Evolutionary conservation across 1,139 yeast genomes (phyloP).

Genomic region (Geotrichum histeridarum): DNA sequence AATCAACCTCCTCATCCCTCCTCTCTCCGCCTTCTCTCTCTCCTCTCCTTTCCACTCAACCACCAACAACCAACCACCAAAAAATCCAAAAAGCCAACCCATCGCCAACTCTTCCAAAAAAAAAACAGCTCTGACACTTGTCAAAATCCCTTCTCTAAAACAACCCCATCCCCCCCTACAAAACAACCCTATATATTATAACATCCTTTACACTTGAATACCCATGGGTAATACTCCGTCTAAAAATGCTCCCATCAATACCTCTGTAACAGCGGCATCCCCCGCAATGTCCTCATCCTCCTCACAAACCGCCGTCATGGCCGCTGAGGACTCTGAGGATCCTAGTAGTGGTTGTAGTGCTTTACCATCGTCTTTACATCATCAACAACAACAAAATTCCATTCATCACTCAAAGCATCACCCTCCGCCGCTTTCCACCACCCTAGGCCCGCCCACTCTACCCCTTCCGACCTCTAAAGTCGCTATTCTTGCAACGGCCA

Average conservation of each 20-base stretch:
- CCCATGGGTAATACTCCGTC: constrained; percentile 36
- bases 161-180: background rate
- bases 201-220: constrained; percentile 2
- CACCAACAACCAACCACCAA: background rate
- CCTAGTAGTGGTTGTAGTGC: constrained; percentile 29
- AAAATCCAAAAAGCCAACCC: too few species aligned
- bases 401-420: constrained; percentile 2
- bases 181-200: background rate
- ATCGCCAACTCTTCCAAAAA: background rate
- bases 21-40: background rate
- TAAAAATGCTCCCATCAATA: constrained; percentile 30
- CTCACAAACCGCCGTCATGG: constrained; percentile 10
- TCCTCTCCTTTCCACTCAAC: background rate
- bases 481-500: constrained; percentile 13
- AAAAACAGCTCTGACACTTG: background rate
- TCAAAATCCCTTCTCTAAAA: constrained; percentile 5
- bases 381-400: background rate
- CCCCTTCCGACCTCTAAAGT: constrained; percentile 1
- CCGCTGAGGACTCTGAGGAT: constrained; percentile 29
- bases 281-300: constrained; percentile 22
- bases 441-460: background rate
- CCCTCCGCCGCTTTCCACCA: background rate
- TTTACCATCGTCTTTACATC: constrained; percentile 15
- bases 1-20: background rate
- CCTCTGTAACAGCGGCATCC: constrained; percentile 26